Evolutionary conservation across 2,329 filamentous ascomycete species (phyloP), one percentile per base, ranked within the genome.

Genomic region (Cercospora nicotianae): DNA sequence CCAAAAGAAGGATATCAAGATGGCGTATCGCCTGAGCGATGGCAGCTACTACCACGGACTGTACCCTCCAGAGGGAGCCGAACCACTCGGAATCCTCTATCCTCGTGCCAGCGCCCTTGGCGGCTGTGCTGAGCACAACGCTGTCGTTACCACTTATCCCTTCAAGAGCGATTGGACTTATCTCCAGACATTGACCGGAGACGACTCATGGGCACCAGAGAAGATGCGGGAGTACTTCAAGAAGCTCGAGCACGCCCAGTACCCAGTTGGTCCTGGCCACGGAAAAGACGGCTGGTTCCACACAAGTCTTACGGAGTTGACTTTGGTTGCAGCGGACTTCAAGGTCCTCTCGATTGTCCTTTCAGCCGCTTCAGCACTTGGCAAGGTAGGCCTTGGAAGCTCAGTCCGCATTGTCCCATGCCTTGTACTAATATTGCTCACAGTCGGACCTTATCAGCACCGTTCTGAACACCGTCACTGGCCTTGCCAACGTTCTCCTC

Each of bases 201-300:
- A 91, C 72, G 71, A 77, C 2, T 86, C 85, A 0, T 90, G 88
- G 88, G 78, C 80, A 0, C 79, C 87, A 0, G 77, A 79, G 0
- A 87, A 86, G 66, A 89, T 90, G 87, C 81, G 86, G 68, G 78
- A 82, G 67, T 86, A 88, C 77, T 87, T 86, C 62, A 73, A 80
- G 61, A 81, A 81, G 68, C 72, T 89, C 60, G 87, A 90, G 77
- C 36, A 55, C 79, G 23, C 86, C 88, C 68, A 79, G 80, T 87
- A 89, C 75, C 80, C 73, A 65, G 79, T 65, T 45, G 68, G 75
- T 61, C 53, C 48, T 23, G 87, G 86, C 5, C 87, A 90, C 72
- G 87, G 87, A 12, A 85, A 82, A 69, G 73, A 83, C 31, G 87
- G 87, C 26, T 89, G 87, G 87, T 80, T 88, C 18, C 76, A 78